Evolutionary conservation across 2,329 filamentous ascomycete species (phyloP), one percentile per base, ranked within the genome.

Genomic region (Pestalotiopsis sp.): DNA sequence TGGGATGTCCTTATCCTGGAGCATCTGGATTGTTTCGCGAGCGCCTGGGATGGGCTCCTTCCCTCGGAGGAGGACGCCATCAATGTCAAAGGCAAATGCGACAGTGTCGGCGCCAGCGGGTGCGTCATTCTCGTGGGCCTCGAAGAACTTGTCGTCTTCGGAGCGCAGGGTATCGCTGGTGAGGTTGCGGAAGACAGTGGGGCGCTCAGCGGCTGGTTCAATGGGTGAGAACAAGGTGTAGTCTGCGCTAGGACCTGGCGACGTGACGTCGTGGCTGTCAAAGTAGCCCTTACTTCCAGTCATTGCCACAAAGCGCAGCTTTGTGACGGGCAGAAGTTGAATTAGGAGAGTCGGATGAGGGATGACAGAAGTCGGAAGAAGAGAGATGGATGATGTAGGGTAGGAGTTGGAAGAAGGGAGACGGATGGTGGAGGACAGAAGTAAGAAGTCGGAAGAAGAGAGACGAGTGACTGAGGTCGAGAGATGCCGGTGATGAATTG

Each of bases 31-130:
- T 1, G 91, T 84, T 70, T 89, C 81, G 7, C 83, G 83, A 4
- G 91, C 91, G 58, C 87, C 86, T 1, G 90, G 88, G 27, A 93
- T 82, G 4, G 91, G 86, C 56, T 86, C 86, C 14, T 87, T 87
- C 70, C 89, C 88, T 72, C 90, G 88, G 49, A 93, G 80, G 38
- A 93, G 87, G 20, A 94, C 92, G 67, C 92, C 91, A 76, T 93
- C 74, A 60, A 77, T 74, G 64, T 77, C 75, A 41, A 80, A 79
- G 1, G 75, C 78, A 65, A 80, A 78, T 5, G 78, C 77, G n/a
- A 74, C 36, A 12, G 57, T 71, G 1, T 40, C 17, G 13, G 12
- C 17, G 6, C 66, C 45, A 23, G 65, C 67, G 14, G 65, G 23
- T 13, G 17, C 66, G 3, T 66, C 36, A 20, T 66, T 36, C 3